Conservation (phyloP, 2,329 filamentous ascomycete genomes). For the Graphilbum sp. region DNA sequence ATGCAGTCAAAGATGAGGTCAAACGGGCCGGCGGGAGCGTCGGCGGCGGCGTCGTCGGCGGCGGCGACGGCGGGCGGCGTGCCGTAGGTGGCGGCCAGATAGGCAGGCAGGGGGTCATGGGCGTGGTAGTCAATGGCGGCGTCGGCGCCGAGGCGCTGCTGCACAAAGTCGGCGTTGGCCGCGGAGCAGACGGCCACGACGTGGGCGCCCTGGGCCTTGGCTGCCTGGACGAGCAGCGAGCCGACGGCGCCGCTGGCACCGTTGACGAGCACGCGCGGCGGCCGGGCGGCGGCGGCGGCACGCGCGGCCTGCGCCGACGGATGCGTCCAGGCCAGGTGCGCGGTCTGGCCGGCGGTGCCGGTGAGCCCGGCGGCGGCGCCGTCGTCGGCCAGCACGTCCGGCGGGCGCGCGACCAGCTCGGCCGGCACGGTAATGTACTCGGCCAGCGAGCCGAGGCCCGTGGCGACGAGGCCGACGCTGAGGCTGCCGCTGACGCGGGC, state of each 20-base stretch:
- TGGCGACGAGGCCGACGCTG: slow-evolving; percentile 12
- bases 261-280: slow-evolving; percentile 28
- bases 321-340: slow-evolving; percentile 13
- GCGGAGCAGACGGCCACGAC: slow-evolving; percentile 32
- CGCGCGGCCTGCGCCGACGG: slow-evolving; percentile 7
- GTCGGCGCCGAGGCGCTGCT: slow-evolving; percentile 26
- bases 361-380: slow-evolving; percentile 14
- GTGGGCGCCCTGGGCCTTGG: slow-evolving; percentile 22
- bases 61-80: neutral
- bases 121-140: slow-evolving; percentile 27
- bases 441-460: slow-evolving; percentile 17
- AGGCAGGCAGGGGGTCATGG: slow-evolving; percentile 18
- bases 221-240: slow-evolving; percentile 27
- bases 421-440: slow-evolving; percentile 19
- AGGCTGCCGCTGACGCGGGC: slow-evolving; percentile 16
- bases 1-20: slow-evolving; percentile 33
- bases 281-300: slow-evolving; percentile 2
- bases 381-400: slow-evolving; percentile 7
- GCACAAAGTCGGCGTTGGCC: slow-evolving; percentile 27
- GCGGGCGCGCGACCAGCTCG: slow-evolving; percentile 14
- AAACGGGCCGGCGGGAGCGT: too few relatives aligned
- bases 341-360: slow-evolving; percentile 20
- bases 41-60: too few relatives aligned
- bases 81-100: slow-evolving; percentile 12
- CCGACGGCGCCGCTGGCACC: slow-evolving; percentile 36